Base-by-base conservation (phyloP, 371 early-diverging fungal species). In the Nematocida homosporus region DNA sequence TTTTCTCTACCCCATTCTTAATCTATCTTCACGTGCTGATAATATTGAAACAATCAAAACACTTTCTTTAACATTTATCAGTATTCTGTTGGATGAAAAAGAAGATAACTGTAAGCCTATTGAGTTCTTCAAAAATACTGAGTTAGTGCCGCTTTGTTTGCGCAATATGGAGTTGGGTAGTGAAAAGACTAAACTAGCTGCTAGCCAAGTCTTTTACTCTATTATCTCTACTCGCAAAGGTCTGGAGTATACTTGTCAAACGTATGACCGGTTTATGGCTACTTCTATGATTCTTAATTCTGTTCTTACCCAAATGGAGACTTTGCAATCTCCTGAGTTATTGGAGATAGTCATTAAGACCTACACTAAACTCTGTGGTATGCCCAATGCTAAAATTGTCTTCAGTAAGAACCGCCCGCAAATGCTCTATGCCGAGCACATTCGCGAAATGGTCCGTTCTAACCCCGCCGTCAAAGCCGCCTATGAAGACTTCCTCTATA, bases 81-180 rank as follows among this genome's bases (percentile, higher is more conserved):
- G 54, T 30, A 59, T 41, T 37, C 77, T 72, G 10, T 40, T 72
- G 10, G 27, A 72, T 6, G 57, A 51, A 23, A 50, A 72, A 44
- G 48, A 27, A 13, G 40, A 30, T 38, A 64, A 72, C n/a, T n/a
- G 40, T 51, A 3, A 48, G 13, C 50, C 47, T 32, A 37, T 72
- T 8, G 75, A 72, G 50, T 93, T 93, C 79, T 86, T 97, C 66
- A 87, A 95, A 23, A 90, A 90, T 29, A 95, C 97, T 48, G 97
- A 97, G 84, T 93, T 95, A 66, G 91, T 97, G 65, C 97, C 96
- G 1, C 88, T 97, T 6, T 93, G 94, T 81, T 87, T 97, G 25
- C 89, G 94, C 69, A 95, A 93, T 78, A 93, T 95, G 93, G 95
- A 95, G 79, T 90, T 90, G 25, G 96, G 95, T 29, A 88, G 89